Evolutionary conservation across 2,329 filamentous ascomycete species (phyloP), one percentile per base, ranked within the genome.

Genomic region (Tolypocladium guangdongense): DNA sequence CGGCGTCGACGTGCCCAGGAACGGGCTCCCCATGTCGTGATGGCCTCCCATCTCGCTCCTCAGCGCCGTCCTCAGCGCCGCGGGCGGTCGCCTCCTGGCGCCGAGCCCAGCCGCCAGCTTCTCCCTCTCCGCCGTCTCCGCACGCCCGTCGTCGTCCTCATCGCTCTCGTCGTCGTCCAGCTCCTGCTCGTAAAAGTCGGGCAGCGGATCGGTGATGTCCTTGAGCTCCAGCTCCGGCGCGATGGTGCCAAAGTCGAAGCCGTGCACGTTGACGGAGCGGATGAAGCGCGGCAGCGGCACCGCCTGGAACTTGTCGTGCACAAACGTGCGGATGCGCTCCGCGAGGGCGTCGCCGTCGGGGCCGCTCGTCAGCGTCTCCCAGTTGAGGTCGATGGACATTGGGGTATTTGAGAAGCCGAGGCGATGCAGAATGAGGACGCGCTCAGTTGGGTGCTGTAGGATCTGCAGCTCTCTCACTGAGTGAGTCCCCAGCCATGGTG

Each of bases 301-400:
- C 56, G 90, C 84, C 72, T 99, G 93, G 71, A 99, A 99, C 65
- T 91, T 93, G 66, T 90, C 86, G 72, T 99, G 90, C 63, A 99
- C 88, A 72, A 99, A 99, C 63, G 85, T 84, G 59, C 92, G 88
- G 70, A 99, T 95, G 58, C 80, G 81, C 66, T 90, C 86, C 49
- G 92, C 90, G 56, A 96, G 83, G 52, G 83, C 87, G 59, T 84
- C 80, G 53, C 93, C 92, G 70, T 97, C 92, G 49, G 90, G 83
- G 32, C 93, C 93, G 57, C 84, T 85, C 24, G 92, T 97, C 66
- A 97, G 82, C 57, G 87, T 87, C 65, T 93, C 86, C 93, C 93
- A 99, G 72, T 95, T 90, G 68, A 99, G 86, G 66, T 97, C 91
- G 75, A 99, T 92, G 62, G 93, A 97, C 93, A 99, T 99, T 60